These are phyloP conservation scores for Pythium sp. DNA, from an alignment of 352 stramenopile species.

Conservation along the genomic window DNA sequence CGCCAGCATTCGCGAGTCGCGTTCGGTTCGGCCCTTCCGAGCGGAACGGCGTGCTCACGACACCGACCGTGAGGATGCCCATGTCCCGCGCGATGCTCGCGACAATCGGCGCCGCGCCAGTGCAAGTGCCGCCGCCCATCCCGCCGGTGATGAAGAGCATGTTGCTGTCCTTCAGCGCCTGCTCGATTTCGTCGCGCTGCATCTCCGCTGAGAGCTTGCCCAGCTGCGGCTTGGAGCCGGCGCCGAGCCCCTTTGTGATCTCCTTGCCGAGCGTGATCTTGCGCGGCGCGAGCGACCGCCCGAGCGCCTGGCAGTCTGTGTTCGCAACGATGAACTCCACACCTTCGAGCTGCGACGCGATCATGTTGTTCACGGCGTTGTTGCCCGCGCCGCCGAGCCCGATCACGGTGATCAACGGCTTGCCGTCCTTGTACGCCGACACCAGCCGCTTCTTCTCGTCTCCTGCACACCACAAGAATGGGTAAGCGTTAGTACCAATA, in stretches of 20 bases:
- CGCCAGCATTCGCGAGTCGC: slow-evolving; percentile 89
- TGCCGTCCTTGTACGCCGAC: slow-evolving; percentile 74
- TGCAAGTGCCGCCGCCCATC: slow-evolving; percentile 93
- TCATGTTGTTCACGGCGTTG: slow-evolving; percentile 91
- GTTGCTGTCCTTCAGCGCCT: slow-evolving; percentile 90
- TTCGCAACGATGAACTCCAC: slow-evolving; percentile 96
- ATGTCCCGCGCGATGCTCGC: slow-evolving; percentile 91
- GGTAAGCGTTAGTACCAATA: neutral
- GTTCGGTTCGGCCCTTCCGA: slow-evolving; percentile 95
- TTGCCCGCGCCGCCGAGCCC: slow-evolving; percentile 77
- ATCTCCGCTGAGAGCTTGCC: slow-evolving; percentile 84
- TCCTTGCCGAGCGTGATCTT: slow-evolving; percentile 86
- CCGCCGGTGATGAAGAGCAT: slow-evolving; percentile 96
- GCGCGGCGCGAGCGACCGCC: slow-evolving; percentile 68
- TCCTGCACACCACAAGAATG: slow-evolving; percentile 11
- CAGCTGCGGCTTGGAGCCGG: slow-evolving; percentile 78
- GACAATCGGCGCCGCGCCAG: slow-evolving; percentile 91
- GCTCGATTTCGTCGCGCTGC: slow-evolving; percentile 87
- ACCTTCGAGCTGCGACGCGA: slow-evolving; percentile 83
- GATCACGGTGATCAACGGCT: slow-evolving; percentile 85
- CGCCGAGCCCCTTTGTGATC: slow-evolving; percentile 80
- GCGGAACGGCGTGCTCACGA: slow-evolving; percentile 96
- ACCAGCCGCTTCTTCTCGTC: slow-evolving; percentile 46
- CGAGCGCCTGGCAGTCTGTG: slow-evolving; percentile 92
- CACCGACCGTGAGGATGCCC: slow-evolving; percentile 93